phyloP scores from a whole-genome alignment of 176 grass and related monocot genomes.

The Aechmea fasciata region DNA sequence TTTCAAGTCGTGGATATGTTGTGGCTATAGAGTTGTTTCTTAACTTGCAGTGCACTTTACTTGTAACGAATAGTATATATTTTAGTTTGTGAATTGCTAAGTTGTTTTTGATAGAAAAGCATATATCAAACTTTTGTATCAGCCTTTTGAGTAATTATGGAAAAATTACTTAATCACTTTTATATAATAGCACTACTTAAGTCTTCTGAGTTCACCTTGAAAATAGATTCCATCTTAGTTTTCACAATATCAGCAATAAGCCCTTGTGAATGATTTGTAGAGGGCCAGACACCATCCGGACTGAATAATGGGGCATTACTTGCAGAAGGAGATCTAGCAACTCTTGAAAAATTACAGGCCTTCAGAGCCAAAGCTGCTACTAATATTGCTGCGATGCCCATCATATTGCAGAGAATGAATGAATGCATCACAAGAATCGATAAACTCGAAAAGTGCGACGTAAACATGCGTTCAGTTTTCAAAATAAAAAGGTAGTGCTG shows the following conservation, averaged over 20 bases:
- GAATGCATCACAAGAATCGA: slow-evolving; percentile 15
- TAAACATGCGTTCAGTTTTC: slow-evolving; percentile 26
- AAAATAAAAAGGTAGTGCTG: slow-evolving; percentile 14
- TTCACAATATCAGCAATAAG: not conserved
- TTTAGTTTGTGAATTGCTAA: too few species aligned
- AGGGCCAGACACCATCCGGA: not conserved
- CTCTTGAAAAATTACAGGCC: slow-evolving; percentile 20
- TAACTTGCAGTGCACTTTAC: too few species aligned
- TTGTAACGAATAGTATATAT: too few species aligned
- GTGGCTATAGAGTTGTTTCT: too few species aligned
- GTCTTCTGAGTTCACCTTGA: not conserved
- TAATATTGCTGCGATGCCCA: slow-evolving; percentile 22
- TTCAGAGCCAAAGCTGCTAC: slow-evolving; percentile 19
- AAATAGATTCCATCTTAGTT: not conserved
- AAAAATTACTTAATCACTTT: not conserved
- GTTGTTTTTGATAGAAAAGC: too few species aligned
- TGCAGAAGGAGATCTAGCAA: not conserved
- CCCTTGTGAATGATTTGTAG: slow-evolving; percentile 18
- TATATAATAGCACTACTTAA: not conserved
- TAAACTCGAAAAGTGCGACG: slow-evolving; percentile 12
- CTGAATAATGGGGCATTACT: not conserved
- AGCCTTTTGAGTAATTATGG: not conserved
- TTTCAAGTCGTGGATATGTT: too few species aligned
- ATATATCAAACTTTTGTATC: too few species aligned
- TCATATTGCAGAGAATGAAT: slow-evolving; percentile 17